Evolutionary conservation across 257 asterid genomes (phyloP).

Genomic region (Fraxinus americana): DNA sequence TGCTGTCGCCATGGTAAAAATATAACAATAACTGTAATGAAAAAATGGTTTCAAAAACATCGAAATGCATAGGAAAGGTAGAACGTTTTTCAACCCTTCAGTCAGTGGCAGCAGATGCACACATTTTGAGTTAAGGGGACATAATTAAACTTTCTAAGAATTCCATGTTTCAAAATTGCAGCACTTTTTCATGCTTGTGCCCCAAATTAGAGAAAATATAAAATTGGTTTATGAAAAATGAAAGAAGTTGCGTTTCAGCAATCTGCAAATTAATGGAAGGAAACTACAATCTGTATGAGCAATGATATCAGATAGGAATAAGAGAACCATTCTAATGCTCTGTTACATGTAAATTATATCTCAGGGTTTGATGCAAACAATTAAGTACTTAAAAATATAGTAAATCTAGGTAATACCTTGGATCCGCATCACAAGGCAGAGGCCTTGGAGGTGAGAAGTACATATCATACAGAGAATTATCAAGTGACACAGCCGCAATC

Average conservation of each 20-base stretch:
- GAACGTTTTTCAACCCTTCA: not conserved
- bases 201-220: not conserved
- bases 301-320: too few species aligned
- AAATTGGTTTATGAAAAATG: not conserved
- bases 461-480: constrained; percentile 49
- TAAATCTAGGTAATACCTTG: constrained; percentile 33
- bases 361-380: not conserved
- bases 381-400: not conserved
- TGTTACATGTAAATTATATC: too few species aligned
- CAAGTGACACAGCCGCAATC: constrained; percentile 39
- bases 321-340: not conserved
- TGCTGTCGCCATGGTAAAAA: not conserved
- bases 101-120: too few species aligned
- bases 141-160: not conserved
- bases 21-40: not conserved
- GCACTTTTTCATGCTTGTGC: not conserved
- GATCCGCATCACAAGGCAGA: constrained; percentile 56
- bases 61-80: not conserved
- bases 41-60: not conserved
- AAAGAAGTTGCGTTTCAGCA: not conserved
- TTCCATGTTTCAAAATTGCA: not conserved
- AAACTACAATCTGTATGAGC: too few species aligned
- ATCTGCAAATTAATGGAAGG: too few species aligned
- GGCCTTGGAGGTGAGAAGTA: constrained; percentile 59
- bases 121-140: too few species aligned